Conservation (phyloP, 805 yeast genomes). For the Starmerella apicola region DNA sequence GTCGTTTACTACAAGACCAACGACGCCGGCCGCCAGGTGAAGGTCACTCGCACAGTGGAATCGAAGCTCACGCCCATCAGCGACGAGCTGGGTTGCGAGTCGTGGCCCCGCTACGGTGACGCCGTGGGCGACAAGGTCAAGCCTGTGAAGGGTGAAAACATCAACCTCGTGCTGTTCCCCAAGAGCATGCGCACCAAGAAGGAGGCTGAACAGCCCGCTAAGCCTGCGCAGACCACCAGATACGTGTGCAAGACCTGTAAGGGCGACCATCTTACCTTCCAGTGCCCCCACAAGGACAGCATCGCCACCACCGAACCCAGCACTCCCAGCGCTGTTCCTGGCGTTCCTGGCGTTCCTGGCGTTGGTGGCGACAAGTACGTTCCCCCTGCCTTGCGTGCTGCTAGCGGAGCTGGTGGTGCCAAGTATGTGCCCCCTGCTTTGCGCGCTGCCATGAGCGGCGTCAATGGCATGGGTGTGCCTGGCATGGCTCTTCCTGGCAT, state of each 20-base stretch:
- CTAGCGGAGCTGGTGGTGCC: constrained; percentile 23
- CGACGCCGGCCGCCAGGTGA: constrained; percentile 70
- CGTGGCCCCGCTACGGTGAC: constrained; percentile 75
- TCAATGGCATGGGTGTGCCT: constrained; percentile 22
- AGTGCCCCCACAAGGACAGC: constrained; percentile 92
- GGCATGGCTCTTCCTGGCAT: constrained; percentile 31
- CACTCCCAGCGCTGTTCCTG: constrained; percentile 20
- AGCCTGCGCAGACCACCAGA: constrained; percentile 31
- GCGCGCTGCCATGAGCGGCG: constrained; percentile 35
- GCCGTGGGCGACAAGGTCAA: constrained; percentile 40
- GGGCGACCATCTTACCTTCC: constrained; percentile 83
- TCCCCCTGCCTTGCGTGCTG: constrained; percentile 23
- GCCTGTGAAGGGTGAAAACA: constrained; percentile 11
- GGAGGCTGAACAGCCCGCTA: constrained; percentile 38
- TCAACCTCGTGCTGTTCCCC: constrained; percentile 13
- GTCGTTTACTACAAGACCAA: constrained; percentile 56
- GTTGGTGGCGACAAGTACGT: constrained; percentile 34
- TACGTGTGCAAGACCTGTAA: constrained; percentile 80
- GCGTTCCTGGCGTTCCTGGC: constrained; percentile 17
- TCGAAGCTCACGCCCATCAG: constrained; percentile 65
- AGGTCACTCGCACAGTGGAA: constrained; percentile 73
- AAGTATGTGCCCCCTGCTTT: constrained; percentile 54
- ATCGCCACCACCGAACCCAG: constrained; percentile 28
- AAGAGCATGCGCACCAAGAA: constrained; percentile 25
- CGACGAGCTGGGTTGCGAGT: constrained; percentile 80